Evolutionary conservation across 2,329 filamentous ascomycete species (phyloP), one percentile per base, ranked within the genome.

Genomic region (Hansfordia pulvinata): DNA sequence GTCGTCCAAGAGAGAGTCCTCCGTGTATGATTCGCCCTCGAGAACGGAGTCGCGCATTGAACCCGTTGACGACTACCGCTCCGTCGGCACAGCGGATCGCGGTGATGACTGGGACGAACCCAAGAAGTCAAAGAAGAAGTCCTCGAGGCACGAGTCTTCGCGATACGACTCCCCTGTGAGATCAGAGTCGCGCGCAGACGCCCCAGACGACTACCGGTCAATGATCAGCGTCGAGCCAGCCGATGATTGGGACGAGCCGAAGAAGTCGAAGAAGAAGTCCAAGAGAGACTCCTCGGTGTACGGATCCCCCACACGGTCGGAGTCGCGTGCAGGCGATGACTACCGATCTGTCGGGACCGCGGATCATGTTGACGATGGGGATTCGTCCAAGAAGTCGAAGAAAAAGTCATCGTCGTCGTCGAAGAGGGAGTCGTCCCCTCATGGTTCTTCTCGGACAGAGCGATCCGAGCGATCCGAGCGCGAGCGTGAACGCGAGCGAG

Each of bases 351-450:
- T 42, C 10, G 42, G 42, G 16, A 26, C 27, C 10, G 13, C 20
- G 19, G 28, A 27, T 5, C 30, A 35, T 12, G 49, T 50, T 27
- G 56, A 58, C 25, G 52, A 54, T 7, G 52, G 49, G 45, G 49
- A 47, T 17, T 38, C 37, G 8, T 41, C 50, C 10, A 50, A 42
- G 27, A 51, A 46, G 31, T 44, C 43, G 31, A 52, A 49, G 30
- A 49, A 47, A 13, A 57, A 53, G 36, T 52, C 45, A 26, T 46
- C 49, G 14, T 54, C 49, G 29, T n/a, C n/a, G n/a, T n/a, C n/a
- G n/a, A n/a, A n/a, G n/a, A n/a, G n/a, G n/a, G n/a, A n/a, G n/a
- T n/a, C n/a, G n/a, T n/a, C n/a, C n/a, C n/a, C n/a, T n/a, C 40
- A 42, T 11, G 44, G 47, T 19, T 44, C 37, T 27, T 37, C 37